Evolutionary conservation across 1,284 basidiomycete genomes (phyloP).

Genomic region (Caloboletus inedulis): DNA sequence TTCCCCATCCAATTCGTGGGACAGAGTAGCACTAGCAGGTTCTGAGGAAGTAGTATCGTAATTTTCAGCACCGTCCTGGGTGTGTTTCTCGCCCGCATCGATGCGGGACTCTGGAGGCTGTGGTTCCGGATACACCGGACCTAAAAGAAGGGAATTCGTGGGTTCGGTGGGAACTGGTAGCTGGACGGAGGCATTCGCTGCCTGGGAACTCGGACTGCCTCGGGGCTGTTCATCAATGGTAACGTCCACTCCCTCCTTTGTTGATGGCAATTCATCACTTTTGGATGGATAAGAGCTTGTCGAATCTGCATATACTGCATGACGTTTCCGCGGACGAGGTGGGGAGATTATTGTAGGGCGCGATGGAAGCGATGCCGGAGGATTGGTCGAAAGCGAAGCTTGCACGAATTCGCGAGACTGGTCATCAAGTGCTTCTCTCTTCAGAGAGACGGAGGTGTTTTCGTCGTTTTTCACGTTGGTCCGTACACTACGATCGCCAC

Average conservation of each 20-base stretch:
- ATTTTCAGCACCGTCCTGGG: slow-evolving; percentile 1
- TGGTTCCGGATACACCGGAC: slow-evolving; percentile 8
- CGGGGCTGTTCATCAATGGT: not conserved
- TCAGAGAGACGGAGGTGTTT: not conserved
- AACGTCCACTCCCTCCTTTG: not conserved
- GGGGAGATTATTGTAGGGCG: slow-evolving; percentile 24
- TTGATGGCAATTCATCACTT: not conserved
- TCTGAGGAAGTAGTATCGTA: slow-evolving; percentile 9
- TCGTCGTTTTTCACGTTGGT: slow-evolving; percentile 26
- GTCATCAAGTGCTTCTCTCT: slow-evolving; percentile 18
- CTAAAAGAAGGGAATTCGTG: slow-evolving; percentile 12
- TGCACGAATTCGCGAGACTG: not conserved
- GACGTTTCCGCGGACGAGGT: slow-evolving; percentile 26
- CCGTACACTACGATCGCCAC: slow-evolving; percentile 32
- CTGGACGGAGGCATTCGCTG: slow-evolving; percentile 7
- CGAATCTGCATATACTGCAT: not conserved
- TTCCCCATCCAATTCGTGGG: slow-evolving; percentile 10
- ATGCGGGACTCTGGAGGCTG: slow-evolving; percentile 1
- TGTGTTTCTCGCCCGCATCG: not conserved
- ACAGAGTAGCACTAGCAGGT: slow-evolving; percentile 2
- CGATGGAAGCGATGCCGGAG: slow-evolving; percentile 8
- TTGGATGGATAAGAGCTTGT: slow-evolving; percentile 6
- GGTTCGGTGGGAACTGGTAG: slow-evolving; percentile 2
- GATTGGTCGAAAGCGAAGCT: not conserved
- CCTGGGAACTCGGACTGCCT: slow-evolving; percentile 7